Evolutionary conservation across 2,329 filamentous ascomycete genomes (phyloP).

Genomic region (Botryotinia convoluta): DNA sequence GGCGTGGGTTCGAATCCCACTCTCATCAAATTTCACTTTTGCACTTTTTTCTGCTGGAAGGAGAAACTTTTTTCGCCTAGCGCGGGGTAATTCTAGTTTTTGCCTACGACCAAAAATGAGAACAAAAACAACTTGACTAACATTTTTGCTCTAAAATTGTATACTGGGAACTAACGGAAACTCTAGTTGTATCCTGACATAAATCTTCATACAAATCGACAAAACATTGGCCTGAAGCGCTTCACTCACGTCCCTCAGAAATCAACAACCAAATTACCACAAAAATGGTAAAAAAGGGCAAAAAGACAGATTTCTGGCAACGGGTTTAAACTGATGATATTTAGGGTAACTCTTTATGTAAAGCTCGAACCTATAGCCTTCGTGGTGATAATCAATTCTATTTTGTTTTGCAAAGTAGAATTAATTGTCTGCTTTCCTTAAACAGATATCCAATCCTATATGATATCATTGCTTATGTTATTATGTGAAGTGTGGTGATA

Average conservation of each 20-base stretch:
- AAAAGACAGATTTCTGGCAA: fast-evolving
- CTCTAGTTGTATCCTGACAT: background rate
- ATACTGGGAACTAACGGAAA: background rate
- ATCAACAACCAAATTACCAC: fast-evolving
- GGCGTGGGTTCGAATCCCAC: conserved; percentile 13
- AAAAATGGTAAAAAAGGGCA: background rate
- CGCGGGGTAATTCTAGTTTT: background rate
- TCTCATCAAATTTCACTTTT: background rate
- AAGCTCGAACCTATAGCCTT: conserved; percentile 6
- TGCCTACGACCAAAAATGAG: background rate
- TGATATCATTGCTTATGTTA: too few species aligned
- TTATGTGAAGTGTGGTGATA: too few species aligned
- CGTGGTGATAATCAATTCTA: too few species aligned
- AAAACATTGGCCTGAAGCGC: fast-evolving
- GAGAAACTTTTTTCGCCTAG: background rate
- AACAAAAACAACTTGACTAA: background rate
- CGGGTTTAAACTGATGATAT: background rate
- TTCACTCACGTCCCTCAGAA: background rate
- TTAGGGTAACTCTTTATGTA: conserved; percentile 2
- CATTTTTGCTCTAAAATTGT: background rate
- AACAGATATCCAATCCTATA: too few species aligned
- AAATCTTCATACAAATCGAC: background rate
- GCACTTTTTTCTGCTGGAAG: background rate
- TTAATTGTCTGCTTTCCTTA: too few species aligned
- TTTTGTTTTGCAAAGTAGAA: too few species aligned